Evolutionary conservation across 1,284 basidiomycete genomes (phyloP).

Genomic region (Boletus mariae): DNA sequence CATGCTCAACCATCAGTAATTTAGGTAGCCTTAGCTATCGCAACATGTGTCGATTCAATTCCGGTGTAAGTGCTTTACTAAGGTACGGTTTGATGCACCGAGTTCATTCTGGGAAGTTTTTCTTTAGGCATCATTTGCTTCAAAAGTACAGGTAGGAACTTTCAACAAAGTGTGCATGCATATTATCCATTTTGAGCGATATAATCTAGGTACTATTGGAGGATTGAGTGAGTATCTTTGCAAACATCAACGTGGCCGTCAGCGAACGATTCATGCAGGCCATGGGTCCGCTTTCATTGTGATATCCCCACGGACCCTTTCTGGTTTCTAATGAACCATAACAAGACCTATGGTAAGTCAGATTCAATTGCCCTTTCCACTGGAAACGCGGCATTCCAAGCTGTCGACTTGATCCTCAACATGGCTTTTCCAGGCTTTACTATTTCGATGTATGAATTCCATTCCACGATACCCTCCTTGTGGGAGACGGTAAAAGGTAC

Average conservation of each 20-base stretch:
- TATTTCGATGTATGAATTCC: slow-evolving; percentile 75
- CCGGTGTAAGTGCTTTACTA: slow-evolving; percentile 53
- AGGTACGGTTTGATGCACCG: neutral
- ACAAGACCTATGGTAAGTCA: slow-evolving; percentile 66
- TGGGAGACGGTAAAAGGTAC: slow-evolving; percentile 70
- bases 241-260: slow-evolving; percentile 6
- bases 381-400: neutral
- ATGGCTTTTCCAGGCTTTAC: slow-evolving; percentile 56
- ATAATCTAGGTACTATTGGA: slow-evolving; percentile 73
- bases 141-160: slow-evolving; percentile 56
- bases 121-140: slow-evolving; percentile 73
- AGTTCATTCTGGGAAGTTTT: slow-evolving; percentile 47
- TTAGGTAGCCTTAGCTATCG: slow-evolving; percentile 55
- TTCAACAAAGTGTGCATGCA: neutral
- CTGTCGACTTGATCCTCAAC: neutral
- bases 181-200: neutral
- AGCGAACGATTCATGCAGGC: slow-evolving; percentile 37
- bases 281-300: slow-evolving; percentile 73
- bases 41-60: slow-evolving; percentile 84
- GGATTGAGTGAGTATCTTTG: slow-evolving; percentile 48
- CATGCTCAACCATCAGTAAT: neutral
- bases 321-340: slow-evolving; percentile 38
- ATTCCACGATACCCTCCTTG: slow-evolving; percentile 72
- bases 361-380: neutral
- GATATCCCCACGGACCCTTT: slow-evolving; percentile 71